Evolutionary conservation across 352 stramenopile genomes (phyloP).

Genomic region (Globisporangium heterothallicum): DNA sequence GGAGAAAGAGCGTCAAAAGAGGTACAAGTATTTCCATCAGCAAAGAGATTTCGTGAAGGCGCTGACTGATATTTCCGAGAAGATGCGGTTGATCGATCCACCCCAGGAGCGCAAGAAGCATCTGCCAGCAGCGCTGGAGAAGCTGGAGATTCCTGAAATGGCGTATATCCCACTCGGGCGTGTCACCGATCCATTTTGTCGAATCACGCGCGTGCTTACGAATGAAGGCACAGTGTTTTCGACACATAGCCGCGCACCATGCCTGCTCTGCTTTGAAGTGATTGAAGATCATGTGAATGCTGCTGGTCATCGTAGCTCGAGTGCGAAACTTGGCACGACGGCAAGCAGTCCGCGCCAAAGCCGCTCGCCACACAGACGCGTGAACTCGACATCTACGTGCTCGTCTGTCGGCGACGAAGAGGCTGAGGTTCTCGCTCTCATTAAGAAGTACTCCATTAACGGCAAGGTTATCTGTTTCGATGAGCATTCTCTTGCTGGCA

Average conservation of each 20-base stretch:
- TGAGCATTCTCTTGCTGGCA: constrained; percentile 6
- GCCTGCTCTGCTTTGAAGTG: constrained; percentile 74
- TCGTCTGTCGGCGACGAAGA: constrained; percentile 34
- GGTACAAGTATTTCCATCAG: constrained; percentile 78
- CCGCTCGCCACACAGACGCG: background rate
- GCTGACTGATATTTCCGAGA: constrained; percentile 66
- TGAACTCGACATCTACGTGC: constrained; percentile 17
- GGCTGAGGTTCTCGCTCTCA: constrained; percentile 33
- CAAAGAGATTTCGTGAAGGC: constrained; percentile 71
- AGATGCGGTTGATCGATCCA: constrained; percentile 59
- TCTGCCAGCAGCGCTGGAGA: constrained; percentile 37
- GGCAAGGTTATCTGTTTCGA: constrained; percentile 52
- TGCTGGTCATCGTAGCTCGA: constrained; percentile 31
- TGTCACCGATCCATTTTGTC: constrained; percentile 62
- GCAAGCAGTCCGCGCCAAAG: constrained; percentile 2
- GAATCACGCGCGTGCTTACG: constrained; percentile 56
- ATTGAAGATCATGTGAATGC: constrained; percentile 72
- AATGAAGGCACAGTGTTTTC: constrained; percentile 80
- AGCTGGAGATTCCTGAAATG: constrained; percentile 55
- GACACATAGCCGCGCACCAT: constrained; percentile 69
- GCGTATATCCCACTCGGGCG: constrained; percentile 71
- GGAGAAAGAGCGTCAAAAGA: constrained; percentile 69
- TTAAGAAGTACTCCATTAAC: constrained; percentile 62
- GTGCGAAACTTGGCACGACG: constrained; percentile 4
- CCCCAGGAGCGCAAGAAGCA: constrained; percentile 61